A percentile compares a stretch with the other conserved stretches of the same genome.
Evolutionary conservation across 257 asterid genomes (phyloP).

Genomic region (Asclepias syriaca): DNA sequence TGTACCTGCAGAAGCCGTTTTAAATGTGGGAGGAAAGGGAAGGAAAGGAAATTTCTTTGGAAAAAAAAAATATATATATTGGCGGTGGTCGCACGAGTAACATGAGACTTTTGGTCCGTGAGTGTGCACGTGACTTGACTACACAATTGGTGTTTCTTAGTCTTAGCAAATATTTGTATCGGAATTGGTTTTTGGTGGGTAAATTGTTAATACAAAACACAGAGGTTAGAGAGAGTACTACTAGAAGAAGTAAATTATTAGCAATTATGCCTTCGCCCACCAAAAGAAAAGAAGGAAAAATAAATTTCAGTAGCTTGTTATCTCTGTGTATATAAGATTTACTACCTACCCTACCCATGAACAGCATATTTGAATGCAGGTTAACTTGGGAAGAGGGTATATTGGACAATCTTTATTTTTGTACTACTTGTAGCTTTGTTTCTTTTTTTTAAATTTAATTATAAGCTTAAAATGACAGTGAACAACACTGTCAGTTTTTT

Average conservation of each 20-base stretch:
- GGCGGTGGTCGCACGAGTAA: constrained; percentile 8
- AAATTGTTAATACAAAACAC: neutral
- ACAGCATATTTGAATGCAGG: too few species aligned
- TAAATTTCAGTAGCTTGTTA: too few species aligned
- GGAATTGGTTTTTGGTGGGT: neutral
- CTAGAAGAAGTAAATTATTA: neutral
- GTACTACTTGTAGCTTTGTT: too few species aligned
- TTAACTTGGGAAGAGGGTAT: too few species aligned
- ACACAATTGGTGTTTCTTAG: neutral
- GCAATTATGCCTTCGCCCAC: neutral
- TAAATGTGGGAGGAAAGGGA: constrained; percentile 12
- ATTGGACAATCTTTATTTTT: too few species aligned
- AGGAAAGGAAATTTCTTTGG: neutral
- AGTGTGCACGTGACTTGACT: constrained; percentile 21
- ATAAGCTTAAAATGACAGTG: too few species aligned
- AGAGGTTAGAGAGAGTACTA: too few species aligned
- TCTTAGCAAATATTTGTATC: neutral
- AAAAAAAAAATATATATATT: too few species aligned
- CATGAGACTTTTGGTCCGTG: constrained; percentile 27
- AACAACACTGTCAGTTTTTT: too few species aligned
- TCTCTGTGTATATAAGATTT: too few species aligned
- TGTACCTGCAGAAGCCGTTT: constrained; percentile 54
- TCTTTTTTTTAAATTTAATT: too few species aligned
- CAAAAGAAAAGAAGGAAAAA: neutral
- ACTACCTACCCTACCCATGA: too few species aligned